Base-by-base conservation (phyloP, 2,329 filamentous ascomycete species). In the Pseudocercospora fijiensis region DNA sequence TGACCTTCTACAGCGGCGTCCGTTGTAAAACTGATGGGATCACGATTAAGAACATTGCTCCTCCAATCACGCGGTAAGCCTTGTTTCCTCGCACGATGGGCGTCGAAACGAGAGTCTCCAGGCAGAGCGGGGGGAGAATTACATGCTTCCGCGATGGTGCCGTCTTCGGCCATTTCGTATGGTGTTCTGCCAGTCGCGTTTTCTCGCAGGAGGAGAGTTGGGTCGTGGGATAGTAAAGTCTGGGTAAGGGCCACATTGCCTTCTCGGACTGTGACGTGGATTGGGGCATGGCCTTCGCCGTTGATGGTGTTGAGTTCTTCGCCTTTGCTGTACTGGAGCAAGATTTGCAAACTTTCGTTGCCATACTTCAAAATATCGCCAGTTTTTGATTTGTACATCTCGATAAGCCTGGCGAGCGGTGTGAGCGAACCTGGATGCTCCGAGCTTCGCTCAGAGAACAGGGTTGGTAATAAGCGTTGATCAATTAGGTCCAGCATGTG, bases 101-200 rank as follows among this genome's bases (percentile, higher is more conserved):
- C 37, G 9, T 52, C 10, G 52, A 65, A 61, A 8, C 52, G n/a
- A 10, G 41, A 33, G 30, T 55, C 43, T 43, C 47, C 63, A n/a
- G 61, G 62, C 13, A 65, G 28, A 45, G 63, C 60, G 37, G 65
- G 69, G 26, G 63, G 57, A 22, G 57, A 45, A 13, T 30, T 41
- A 10, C 60, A 64, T 7, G 55, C 20, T 1, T 22, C 33, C 1
- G 77, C 75, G 2, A 84, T 77, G 64, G 83, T 82, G 1, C 76
- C 75, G 58, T 90, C 87, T 57, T 85, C 79, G 0, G 88, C 86
- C 56, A 90, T 77, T 70, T 95, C 90, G 27, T 83, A 81, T 0
- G 91, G 88, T 0, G 90, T 95, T 16, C 85, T 83, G 1, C 91
- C 91, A 0, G 90, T 90, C 0, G 90, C 86, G 69, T 93, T 93